Evolutionary conservation across 208 protist species (phyloP).

Genomic region (Porcisia deanei): DNA sequence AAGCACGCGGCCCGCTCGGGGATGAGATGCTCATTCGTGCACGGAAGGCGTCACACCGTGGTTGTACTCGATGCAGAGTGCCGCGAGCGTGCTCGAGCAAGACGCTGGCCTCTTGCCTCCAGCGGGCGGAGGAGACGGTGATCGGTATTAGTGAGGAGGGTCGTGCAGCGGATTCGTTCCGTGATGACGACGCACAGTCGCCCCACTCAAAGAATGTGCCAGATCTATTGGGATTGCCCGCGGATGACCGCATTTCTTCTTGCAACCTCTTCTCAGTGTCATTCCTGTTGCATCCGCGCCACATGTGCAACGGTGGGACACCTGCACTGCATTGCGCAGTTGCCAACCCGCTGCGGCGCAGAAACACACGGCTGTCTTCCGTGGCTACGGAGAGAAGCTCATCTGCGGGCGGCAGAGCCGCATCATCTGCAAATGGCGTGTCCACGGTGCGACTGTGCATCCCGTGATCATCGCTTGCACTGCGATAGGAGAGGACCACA

Average conservation of each 20-base stretch:
- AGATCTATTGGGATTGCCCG: neutral
- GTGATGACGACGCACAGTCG: neutral
- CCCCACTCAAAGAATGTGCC: neutral
- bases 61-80: constrained; percentile 17
- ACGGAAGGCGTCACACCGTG: constrained; percentile 8
- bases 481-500: constrained; percentile 20
- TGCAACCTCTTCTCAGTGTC: neutral
- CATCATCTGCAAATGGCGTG: neutral
- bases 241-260: neutral
- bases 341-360: constrained; percentile 14
- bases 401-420: neutral
- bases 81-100: constrained; percentile 13
- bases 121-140: constrained; percentile 10
- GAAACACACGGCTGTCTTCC: constrained; percentile 23
- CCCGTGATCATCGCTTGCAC: constrained; percentile 10
- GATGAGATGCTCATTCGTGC: neutral
- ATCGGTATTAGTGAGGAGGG: neutral
- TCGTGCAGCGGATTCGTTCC: neutral
- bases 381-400: constrained; percentile 22
- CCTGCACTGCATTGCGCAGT: too few relatives aligned
- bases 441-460: neutral
- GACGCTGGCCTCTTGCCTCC: constrained; percentile 20
- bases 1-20: neutral
- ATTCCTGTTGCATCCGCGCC: neutral
- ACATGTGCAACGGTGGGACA: constrained; percentile 2